Percentiles rank a stretch among this genome's conserved stretches.
Conservation (phyloP, 192 early-diverging fungal genomes). For the Cetraspora pellucida region DNA sequence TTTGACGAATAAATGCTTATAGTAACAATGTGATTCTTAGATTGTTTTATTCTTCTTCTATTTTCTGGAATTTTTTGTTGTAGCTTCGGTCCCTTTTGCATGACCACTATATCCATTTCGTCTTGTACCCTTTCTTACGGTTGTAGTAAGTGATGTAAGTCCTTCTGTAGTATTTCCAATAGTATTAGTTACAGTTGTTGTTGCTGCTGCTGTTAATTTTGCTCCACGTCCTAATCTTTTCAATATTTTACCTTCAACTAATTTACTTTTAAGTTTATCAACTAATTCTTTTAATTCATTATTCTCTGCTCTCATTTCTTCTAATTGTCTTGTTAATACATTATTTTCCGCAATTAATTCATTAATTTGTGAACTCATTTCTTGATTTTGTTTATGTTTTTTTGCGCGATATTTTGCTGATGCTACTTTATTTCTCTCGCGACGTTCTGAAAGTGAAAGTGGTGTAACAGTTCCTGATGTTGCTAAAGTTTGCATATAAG, state of each 20-base stretch:
- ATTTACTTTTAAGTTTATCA: conserved; percentile 54
- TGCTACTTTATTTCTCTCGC: conserved; percentile 62
- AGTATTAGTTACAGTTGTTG: neutral
- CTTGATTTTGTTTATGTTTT: conserved; percentile 59
- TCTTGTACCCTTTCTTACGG: neutral
- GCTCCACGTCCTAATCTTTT: conserved; percentile 48
- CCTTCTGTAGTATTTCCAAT: neutral
- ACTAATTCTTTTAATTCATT: conserved; percentile 45
- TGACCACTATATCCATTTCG: conserved; percentile 18
- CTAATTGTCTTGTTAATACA: conserved; percentile 48
- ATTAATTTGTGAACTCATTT: conserved; percentile 56
- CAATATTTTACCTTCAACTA: conserved; percentile 59
- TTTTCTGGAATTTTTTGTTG: conserved; percentile 1
- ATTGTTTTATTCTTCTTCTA: neutral
- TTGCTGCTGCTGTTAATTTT: neutral
- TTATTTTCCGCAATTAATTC: conserved; percentile 49
- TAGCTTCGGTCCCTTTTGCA: conserved; percentile 12
- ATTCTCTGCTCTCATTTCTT: conserved; percentile 55
- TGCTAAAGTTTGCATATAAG: conserved; percentile 6
- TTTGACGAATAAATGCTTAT: too few relatives aligned
- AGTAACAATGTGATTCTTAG: too few relatives aligned
- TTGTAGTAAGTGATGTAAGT: neutral
- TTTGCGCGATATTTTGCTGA: conserved; percentile 65
- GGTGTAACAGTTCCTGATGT: conserved; percentile 22
- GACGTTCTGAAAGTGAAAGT: conserved; percentile 51